Conservation (phyloP, 495 filamentous ascomycete species). For the Parathielavia appendiculata region DNA sequence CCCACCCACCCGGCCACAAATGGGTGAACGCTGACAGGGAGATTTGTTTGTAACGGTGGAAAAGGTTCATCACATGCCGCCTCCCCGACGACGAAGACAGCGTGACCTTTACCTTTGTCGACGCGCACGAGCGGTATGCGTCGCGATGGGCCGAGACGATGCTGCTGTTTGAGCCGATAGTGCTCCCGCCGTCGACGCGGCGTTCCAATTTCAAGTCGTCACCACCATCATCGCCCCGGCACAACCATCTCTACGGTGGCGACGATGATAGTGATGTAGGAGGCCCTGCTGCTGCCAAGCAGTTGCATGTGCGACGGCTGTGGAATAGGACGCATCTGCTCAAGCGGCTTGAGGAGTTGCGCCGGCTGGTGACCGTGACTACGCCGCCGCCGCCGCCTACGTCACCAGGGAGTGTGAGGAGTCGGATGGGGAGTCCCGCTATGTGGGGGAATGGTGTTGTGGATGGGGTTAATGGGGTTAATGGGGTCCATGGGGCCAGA, state of each 20-base stretch:
- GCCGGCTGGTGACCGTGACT: constrained; percentile 1
- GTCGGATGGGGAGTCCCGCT: constrained; percentile 3
- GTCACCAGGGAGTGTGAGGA: not conserved
- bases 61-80: constrained; percentile 35
- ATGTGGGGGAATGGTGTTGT: constrained; percentile 4
- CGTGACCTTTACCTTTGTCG: constrained; percentile 30
- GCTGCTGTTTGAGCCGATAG: constrained; percentile 27
- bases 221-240: not conserved
- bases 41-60: too few species aligned
- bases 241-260: not conserved
- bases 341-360: constrained; percentile 24
- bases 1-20: not conserved
- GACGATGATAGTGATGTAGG: not conserved
- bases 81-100: constrained; percentile 34
- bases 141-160: constrained; percentile 26
- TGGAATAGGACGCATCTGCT: constrained; percentile 27
- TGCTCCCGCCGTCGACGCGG: not conserved
- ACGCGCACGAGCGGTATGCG: constrained; percentile 19
- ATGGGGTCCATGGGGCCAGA: not conserved
- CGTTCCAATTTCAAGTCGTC: not conserved
- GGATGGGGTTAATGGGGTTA: not conserved
- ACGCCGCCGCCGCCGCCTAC: not conserved
- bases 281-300: constrained; percentile 7
- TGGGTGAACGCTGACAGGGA: not conserved
- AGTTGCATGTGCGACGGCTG: constrained; percentile 29